Percentiles rank a stretch among this genome's conserved stretches.
These are phyloP conservation scores for Crithidia expoeki DNA, from an alignment of 208 protist genomes.

Conservation along the genomic window DNA sequence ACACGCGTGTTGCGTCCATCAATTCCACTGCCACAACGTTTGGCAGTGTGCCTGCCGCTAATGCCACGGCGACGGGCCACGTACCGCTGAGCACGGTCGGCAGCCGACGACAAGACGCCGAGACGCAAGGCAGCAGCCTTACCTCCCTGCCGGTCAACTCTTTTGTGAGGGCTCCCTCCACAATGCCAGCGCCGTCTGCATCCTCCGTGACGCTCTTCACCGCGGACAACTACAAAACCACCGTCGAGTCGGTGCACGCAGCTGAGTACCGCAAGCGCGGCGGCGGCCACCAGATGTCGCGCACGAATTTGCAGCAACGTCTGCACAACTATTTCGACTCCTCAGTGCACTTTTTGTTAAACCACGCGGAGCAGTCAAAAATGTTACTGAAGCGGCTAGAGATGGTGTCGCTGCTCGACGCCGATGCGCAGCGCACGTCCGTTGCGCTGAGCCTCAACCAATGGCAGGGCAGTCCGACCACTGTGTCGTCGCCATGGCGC, in stretches of 20 bases:
- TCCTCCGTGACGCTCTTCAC: conserved; percentile 36
- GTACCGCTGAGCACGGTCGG: background rate
- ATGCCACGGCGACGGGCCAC: background rate
- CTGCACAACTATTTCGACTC: conserved; percentile 75
- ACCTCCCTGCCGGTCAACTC: background rate
- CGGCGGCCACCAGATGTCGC: conserved; percentile 32
- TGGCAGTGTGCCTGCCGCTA: background rate
- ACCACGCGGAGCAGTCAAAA: conserved; percentile 68
- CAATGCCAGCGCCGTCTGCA: conserved; percentile 11
- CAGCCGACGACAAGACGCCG: background rate
- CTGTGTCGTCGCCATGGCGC: conserved; percentile 6
- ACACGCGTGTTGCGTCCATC: background rate
- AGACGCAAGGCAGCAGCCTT: conserved; percentile 1
- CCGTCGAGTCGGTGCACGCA: conserved; percentile 31
- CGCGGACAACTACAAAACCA: conserved; percentile 29
- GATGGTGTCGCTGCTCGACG: conserved; percentile 62
- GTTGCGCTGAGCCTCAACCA: conserved; percentile 49
- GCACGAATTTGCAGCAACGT: conserved; percentile 46
- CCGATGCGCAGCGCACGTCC: conserved; percentile 57
- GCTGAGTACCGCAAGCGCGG: conserved; percentile 29
- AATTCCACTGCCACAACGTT: background rate
- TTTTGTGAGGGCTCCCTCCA: background rate
- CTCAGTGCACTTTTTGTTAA: conserved; percentile 66
- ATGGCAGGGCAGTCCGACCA: conserved; percentile 35
- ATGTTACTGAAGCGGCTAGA: conserved; percentile 70